A percentile compares a stretch with the other conserved stretches of the same genome.
Evolutionary conservation across 2,329 filamentous ascomycete genomes (phyloP).

Genomic region (Aspergillus melleus): DNA sequence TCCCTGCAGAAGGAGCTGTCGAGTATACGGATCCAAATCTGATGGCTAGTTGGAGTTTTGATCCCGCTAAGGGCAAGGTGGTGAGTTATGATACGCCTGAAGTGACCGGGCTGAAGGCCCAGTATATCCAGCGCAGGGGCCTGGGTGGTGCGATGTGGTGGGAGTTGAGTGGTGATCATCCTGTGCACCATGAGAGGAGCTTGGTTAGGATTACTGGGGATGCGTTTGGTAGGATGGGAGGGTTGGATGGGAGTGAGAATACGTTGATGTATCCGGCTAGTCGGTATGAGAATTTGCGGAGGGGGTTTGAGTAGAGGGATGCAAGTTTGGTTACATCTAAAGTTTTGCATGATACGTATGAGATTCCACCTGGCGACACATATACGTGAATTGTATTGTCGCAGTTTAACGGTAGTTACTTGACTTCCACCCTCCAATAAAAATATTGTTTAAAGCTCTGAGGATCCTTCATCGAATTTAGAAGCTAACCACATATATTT

Average conservation of each 20-base stretch:
- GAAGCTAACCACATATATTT: too few relatives aligned
- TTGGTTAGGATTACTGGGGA: conserved; percentile 60
- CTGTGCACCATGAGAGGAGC: conserved; percentile 55
- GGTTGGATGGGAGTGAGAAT: conserved; percentile 51
- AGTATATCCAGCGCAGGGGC: conserved; percentile 64
- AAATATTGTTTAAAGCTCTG: too few relatives aligned
- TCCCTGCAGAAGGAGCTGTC: conserved; percentile 67
- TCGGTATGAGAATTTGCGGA: conserved; percentile 55
- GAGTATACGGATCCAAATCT: conserved; percentile 62
- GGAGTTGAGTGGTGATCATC: conserved; percentile 79
- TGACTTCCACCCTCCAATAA: too few relatives aligned
- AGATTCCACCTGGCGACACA: too few relatives aligned
- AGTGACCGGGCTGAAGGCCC: conserved; percentile 68
- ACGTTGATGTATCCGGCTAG: conserved; percentile 53
- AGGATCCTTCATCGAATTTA: too few relatives aligned
- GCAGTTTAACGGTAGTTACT: too few relatives aligned
- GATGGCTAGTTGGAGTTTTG: conserved; percentile 73
- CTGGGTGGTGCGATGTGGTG: conserved; percentile 98
- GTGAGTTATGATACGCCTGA: conserved; percentile 74
- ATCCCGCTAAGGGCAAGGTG: conserved; percentile 59
- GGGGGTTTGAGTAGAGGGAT: conserved; percentile 22
- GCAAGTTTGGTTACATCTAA: background rate
- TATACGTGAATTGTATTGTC: too few relatives aligned
- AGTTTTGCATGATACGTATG: too few relatives aligned
- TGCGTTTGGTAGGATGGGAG: conserved; percentile 28